A percentile compares a stretch with the other conserved stretches of the same genome.
These are phyloP conservation scores for Chaetomium globosum DNA, from an alignment of 2,329 filamentous ascomycete genomes.

Conservation along the genomic window DNA sequence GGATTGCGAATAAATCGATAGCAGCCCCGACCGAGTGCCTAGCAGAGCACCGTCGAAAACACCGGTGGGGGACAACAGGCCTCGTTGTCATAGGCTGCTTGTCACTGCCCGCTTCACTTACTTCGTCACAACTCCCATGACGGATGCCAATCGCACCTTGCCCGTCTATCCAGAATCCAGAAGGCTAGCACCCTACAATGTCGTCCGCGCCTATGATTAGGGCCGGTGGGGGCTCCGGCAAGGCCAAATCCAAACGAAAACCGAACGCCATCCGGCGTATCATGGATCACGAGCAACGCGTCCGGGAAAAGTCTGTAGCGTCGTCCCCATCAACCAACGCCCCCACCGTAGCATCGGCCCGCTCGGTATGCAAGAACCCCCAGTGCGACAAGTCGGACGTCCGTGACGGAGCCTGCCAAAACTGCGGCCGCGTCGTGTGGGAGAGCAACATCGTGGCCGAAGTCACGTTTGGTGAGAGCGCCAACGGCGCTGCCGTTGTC, in stretches of 20 bases:
- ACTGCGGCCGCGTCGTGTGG: slow-evolving; percentile 81
- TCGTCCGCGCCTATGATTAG: slow-evolving; percentile 24
- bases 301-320: slow-evolving; percentile 32
- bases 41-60: slow-evolving; percentile 8
- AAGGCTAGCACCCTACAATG: slow-evolving; percentile 13
- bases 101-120: background rate
- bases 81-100: background rate
- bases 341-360: slow-evolving; percentile 39
- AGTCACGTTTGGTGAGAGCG: slow-evolving; percentile 85
- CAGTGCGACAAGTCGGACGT: slow-evolving; percentile 64
- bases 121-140: slow-evolving; percentile 17
- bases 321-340: slow-evolving; percentile 19
- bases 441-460: slow-evolving; percentile 91
- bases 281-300: slow-evolving; percentile 36
- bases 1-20: slow-evolving; percentile 5
- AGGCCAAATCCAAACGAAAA: slow-evolving; percentile 33
- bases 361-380: slow-evolving; percentile 59
- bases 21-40: slow-evolving; percentile 4
- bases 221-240: slow-evolving; percentile 25
- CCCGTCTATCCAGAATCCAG: background rate
- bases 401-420: slow-evolving; percentile 71
- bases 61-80: slow-evolving; percentile 28
- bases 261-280: slow-evolving; percentile 37
- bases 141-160: background rate
- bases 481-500: slow-evolving; percentile 82